Percentiles rank a stretch among this genome's conserved stretches.
These are phyloP conservation scores for Tephrocybe sp. DNA, from an alignment of 768 basidiomycete species.

Conservation along the genomic window DNA sequence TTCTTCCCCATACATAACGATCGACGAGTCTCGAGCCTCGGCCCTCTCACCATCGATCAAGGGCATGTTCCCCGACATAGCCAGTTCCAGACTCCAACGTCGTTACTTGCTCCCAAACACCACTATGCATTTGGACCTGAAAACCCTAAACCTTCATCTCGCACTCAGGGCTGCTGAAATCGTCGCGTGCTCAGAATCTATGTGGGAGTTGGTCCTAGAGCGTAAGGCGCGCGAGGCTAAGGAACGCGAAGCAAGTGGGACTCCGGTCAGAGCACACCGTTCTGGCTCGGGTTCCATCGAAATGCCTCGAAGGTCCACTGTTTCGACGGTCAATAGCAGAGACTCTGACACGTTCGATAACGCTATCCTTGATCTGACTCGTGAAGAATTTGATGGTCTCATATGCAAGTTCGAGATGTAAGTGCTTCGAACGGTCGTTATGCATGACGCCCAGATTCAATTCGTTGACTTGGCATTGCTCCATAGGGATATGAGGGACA, in stretches of 20 bases:
- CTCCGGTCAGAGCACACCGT: conserved; percentile 3
- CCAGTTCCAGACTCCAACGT: conserved; percentile 14
- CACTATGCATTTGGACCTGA: conserved; percentile 54
- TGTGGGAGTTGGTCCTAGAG: conserved; percentile 76
- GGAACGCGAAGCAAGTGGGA: conserved; percentile 4
- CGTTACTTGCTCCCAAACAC: conserved; percentile 51
- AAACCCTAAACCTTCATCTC: conserved; percentile 64
- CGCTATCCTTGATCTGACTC: conserved; percentile 48
- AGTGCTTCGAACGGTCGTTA: conserved; percentile 27
- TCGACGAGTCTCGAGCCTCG: conserved; percentile 44
- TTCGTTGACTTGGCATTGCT: too few relatives aligned
- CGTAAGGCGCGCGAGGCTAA: conserved; percentile 35
- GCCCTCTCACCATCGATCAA: conserved; percentile 42
- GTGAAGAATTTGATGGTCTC: conserved; percentile 63
- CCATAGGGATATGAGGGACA: conserved; percentile 65
- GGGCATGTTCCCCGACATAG: conserved; percentile 22
- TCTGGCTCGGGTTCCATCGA: conserved; percentile 16
- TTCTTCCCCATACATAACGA: conserved; percentile 43
- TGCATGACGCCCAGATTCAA: conserved; percentile 5
- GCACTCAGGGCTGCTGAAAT: conserved; percentile 60
- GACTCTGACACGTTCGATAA: conserved; percentile 28
- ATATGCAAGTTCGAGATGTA: conserved; percentile 62
- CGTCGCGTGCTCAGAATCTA: conserved; percentile 69
- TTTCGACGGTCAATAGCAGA: conserved; percentile 9
- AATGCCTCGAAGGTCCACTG: conserved; percentile 12